These are phyloP conservation scores for Suhomyces wounanorum DNA, from an alignment of 1,139 yeast genomes.

Conservation along the genomic window DNA sequence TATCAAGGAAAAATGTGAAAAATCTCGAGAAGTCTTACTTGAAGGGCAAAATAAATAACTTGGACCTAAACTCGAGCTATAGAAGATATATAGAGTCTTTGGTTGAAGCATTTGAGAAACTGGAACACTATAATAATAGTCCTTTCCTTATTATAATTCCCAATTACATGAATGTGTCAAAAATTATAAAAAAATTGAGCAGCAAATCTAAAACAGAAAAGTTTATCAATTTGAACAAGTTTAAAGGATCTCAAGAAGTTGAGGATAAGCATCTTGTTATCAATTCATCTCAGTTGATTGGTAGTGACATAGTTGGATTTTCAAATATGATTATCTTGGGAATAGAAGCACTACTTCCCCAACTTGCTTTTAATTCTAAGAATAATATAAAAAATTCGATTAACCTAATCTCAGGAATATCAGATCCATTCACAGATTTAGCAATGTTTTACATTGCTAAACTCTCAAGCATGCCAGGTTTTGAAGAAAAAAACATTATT, in stretches of 20 bases:
- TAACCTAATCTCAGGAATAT: conserved; percentile 22
- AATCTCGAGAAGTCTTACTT: conserved; percentile 20
- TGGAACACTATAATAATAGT: conserved; percentile 9
- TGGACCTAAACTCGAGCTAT: neutral
- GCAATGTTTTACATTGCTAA: conserved; percentile 23
- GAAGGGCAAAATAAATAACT: conserved; percentile 9
- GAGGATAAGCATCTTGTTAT: conserved; percentile 5
- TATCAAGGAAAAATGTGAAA: conserved; percentile 19
- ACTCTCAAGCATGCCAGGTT: conserved; percentile 13
- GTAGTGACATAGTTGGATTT: conserved; percentile 16
- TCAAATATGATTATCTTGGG: conserved; percentile 26
- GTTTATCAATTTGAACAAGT: neutral
- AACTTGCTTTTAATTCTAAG: conserved; percentile 20
- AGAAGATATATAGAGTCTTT: conserved; percentile 5
- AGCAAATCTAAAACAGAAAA: neutral
- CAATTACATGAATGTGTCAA: conserved; percentile 11
- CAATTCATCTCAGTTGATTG: conserved; percentile 22
- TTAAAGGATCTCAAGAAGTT: neutral
- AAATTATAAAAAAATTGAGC: conserved; percentile 5
- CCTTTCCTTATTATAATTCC: conserved; percentile 24
- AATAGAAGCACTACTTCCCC: conserved; percentile 27
- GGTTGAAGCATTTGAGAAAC: conserved; percentile 2
- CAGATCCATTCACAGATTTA: conserved; percentile 29
- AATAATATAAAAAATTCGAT: neutral
- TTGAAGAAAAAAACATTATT: conserved; percentile 17